A percentile compares a stretch with the other conserved stretches of the same genome.
Conservation (phyloP, 805 yeast species). For the Maudiozyma pseudohumilis region DNA sequence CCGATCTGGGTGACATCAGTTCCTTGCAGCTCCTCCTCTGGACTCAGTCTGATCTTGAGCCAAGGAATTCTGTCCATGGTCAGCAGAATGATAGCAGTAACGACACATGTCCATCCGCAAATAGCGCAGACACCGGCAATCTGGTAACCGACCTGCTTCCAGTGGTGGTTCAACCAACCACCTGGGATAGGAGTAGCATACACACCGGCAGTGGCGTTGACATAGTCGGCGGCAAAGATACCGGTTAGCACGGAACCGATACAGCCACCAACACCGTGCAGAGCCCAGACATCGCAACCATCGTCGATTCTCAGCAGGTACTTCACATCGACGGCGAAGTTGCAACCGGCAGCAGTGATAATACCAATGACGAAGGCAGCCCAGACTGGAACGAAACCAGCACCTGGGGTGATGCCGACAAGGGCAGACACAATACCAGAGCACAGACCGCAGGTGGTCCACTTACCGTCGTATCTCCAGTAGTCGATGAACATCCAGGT, state of each 20-base stretch:
- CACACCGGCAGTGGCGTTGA: slow-evolving; percentile 71
- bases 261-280: slow-evolving; percentile 91
- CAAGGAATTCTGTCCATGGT: slow-evolving; percentile 68
- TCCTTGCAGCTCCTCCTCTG: slow-evolving; percentile 82
- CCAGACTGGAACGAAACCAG: slow-evolving; percentile 92
- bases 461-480: slow-evolving; percentile 74
- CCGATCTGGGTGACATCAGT: slow-evolving; percentile 87
- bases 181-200: slow-evolving; percentile 50
- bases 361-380: slow-evolving; percentile 78
- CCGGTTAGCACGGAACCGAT: slow-evolving; percentile 81
- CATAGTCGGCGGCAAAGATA: slow-evolving; percentile 83
- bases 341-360: slow-evolving; percentile 67
- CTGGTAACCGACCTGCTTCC: slow-evolving; percentile 78
- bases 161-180: slow-evolving; percentile 84
- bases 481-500: slow-evolving; percentile 91
- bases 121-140: slow-evolving; percentile 66
- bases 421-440: slow-evolving; percentile 90
- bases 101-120: slow-evolving; percentile 64
- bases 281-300: slow-evolving; percentile 88
- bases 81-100: slow-evolving; percentile 59
- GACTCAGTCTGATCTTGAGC: slow-evolving; percentile 69
- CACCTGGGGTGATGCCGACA: slow-evolving; percentile 94
- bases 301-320: slow-evolving; percentile 69
- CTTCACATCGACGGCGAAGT: slow-evolving; percentile 78
- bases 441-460: slow-evolving; percentile 92